Percentiles rank a stretch among this genome's conserved stretches.
Evolutionary conservation across 208 protist genomes (phyloP).

Genomic region (Trypanosoma scelopori): DNA sequence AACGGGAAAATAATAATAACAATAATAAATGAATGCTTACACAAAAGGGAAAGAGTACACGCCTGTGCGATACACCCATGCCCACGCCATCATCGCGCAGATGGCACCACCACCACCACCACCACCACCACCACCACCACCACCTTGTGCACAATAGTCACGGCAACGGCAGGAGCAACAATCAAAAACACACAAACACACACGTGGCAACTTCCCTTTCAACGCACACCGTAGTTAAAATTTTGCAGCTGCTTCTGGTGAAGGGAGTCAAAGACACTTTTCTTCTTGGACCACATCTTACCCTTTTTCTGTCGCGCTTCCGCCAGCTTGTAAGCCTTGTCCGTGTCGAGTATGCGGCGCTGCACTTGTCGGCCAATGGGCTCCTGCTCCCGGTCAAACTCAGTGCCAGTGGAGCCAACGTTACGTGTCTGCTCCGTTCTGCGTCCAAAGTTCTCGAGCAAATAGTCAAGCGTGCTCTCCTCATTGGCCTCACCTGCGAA

Average conservation of each 20-base stretch:
- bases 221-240: constrained; percentile 77
- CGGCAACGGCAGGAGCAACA: background rate
- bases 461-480: constrained; percentile 86
- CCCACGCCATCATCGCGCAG: too few relatives aligned
- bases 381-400: constrained; percentile 92
- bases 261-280: constrained; percentile 76
- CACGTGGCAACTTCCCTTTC: constrained; percentile 21
- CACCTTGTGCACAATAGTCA: too few relatives aligned
- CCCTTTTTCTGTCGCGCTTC: constrained; percentile 71
- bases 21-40: too few relatives aligned
- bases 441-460: constrained; percentile 89
- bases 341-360: constrained; percentile 79
- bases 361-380: constrained; percentile 90
- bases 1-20: too few relatives aligned
- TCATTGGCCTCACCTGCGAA: constrained; percentile 86
- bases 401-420: constrained; percentile 72
- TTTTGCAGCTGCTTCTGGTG: constrained; percentile 90
- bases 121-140: too few relatives aligned
- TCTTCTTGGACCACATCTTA: constrained; percentile 87
- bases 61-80: too few relatives aligned
- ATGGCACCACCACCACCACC: too few relatives aligned
- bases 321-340: constrained; percentile 80
- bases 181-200: background rate
- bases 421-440: constrained; percentile 64
- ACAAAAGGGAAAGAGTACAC: too few relatives aligned